phyloP scores from a whole-genome alignment of 2,329 filamentous ascomycete species.

The Cordyceps farinosa region DNA sequence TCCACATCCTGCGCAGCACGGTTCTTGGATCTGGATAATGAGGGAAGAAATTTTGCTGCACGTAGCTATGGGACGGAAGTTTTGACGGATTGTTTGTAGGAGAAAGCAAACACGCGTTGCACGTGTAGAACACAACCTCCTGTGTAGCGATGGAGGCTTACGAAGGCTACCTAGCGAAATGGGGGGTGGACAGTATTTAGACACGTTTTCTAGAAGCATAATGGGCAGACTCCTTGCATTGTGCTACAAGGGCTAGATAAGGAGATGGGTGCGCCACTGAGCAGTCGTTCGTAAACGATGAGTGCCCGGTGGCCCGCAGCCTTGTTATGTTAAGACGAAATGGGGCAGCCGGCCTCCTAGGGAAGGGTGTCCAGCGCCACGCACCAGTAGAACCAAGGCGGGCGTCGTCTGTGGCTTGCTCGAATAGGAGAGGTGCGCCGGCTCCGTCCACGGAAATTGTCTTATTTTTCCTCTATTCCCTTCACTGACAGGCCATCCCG shows the following conservation, averaged over 20 bases:
- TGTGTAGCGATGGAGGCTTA: neutral
- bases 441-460: slow-evolving; percentile 7
- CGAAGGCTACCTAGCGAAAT: no score
- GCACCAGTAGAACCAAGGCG: neutral
- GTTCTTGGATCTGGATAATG: neutral
- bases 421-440: slow-evolving; percentile 1
- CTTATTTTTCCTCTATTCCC: neutral
- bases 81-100: slow-evolving; percentile 4
- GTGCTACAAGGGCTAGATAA: neutral
- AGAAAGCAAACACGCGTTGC: slow-evolving; percentile 14
- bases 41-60: neutral
- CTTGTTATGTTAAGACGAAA: neutral
- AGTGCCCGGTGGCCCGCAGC: neutral
- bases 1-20: slow-evolving; percentile 2
- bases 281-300: slow-evolving; percentile 5
- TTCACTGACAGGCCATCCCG: neutral
- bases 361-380: slow-evolving; percentile 1
- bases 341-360: slow-evolving; percentile 2
- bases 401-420: neutral
- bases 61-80: neutral
- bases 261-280: slow-evolving; percentile 13
- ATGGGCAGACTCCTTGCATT: neutral
- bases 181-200: slow-evolving; percentile 7
- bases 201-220: slow-evolving; percentile 9
- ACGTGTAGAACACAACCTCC: neutral